These are phyloP conservation scores for Pichia sp. DNA, from an alignment of 1,139 yeast genomes.

Conservation along the genomic window DNA sequence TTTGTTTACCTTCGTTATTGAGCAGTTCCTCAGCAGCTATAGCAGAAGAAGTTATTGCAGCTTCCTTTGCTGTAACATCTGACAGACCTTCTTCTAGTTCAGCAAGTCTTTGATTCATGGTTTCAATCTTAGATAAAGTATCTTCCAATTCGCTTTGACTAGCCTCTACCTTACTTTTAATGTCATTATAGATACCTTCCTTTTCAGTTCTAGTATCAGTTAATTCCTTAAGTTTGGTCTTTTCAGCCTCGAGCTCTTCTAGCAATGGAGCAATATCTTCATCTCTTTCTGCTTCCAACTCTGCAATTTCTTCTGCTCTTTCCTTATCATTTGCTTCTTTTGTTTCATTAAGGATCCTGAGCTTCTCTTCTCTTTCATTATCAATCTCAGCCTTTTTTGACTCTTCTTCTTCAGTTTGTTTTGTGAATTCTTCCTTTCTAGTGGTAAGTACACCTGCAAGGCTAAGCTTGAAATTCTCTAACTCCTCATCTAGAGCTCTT, in stretches of 20 bases:
- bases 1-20: conserved; percentile 9
- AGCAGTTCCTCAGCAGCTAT: conserved; percentile 7
- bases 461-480: conserved; percentile 26
- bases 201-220: conserved; percentile 24
- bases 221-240: conserved; percentile 22
- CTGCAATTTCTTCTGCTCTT: conserved; percentile 29
- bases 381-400: conserved; percentile 26
- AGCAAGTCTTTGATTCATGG: conserved; percentile 20
- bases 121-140: conserved; percentile 19
- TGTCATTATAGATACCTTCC: conserved; percentile 24
- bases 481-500: conserved; percentile 24
- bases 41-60: conserved; percentile 19
- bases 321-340: conserved; percentile 30
- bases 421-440: conserved; percentile 29
- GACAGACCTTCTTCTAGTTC: conserved; percentile 18
- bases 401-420: conserved; percentile 28
- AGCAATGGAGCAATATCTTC: conserved; percentile 27
- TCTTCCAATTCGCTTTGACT: conserved; percentile 21
- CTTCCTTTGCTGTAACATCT: conserved; percentile 23
- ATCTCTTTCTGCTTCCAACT: conserved; percentile 28
- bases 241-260: conserved; percentile 26
- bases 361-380: conserved; percentile 31
- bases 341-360: conserved; percentile 25
- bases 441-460: conserved; percentile 29
- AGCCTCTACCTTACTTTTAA: conserved; percentile 20